Evolutionary conservation across 2,329 filamentous ascomycete species (phyloP).

Genomic region (Triangularia setosa): DNA sequence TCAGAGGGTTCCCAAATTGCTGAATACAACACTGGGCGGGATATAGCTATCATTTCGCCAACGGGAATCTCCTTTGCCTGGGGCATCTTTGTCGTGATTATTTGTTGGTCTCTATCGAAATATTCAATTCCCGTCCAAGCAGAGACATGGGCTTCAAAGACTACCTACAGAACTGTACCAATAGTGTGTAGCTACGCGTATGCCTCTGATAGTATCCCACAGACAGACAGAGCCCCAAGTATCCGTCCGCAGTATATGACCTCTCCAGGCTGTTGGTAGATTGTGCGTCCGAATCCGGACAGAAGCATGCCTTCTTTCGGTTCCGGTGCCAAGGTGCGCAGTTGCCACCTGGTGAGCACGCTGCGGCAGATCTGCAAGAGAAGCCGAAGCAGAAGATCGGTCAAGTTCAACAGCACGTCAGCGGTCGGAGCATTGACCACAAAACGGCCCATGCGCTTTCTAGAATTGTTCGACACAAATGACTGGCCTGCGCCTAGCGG

Average conservation of each 20-base stretch:
- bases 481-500: constrained; percentile 21
- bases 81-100: neutral
- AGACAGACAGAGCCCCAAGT: too few species aligned
- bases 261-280: neutral
- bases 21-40: neutral
- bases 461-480: constrained; percentile 28
- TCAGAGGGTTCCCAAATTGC: neutral
- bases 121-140: neutral
- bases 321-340: constrained; percentile 4
- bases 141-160: neutral
- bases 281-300: neutral
- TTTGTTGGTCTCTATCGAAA: neutral
- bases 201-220: too few species aligned
- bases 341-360: constrained; percentile 12
- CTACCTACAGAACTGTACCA: neutral
- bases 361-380: constrained; percentile 24
- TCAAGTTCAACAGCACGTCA: constrained; percentile 22
- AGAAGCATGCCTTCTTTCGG: neutral
- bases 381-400: constrained; percentile 20
- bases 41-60: neutral
- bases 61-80: neutral
- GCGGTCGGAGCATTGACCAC: constrained; percentile 7
- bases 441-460: constrained; percentile 24
- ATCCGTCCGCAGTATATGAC: too few species aligned
- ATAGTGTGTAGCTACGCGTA: neutral